Evolutionary conservation across 2,329 filamentous ascomycete species (phyloP), one percentile per base, ranked within the genome.

Genomic region (Monosporascus sp.): DNA sequence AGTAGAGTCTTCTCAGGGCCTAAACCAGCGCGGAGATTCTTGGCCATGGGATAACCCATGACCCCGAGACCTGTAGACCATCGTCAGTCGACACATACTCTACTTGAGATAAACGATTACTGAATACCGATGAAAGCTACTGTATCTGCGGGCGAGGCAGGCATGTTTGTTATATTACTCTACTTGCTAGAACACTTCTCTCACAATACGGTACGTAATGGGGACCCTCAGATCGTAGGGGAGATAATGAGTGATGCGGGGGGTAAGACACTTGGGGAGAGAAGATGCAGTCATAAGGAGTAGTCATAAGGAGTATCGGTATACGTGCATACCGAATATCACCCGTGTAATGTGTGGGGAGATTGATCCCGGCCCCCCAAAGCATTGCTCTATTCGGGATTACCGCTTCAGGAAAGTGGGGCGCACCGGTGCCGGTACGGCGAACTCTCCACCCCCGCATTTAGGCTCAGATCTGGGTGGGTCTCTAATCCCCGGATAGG

Each of bases 41-140:
- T 68, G 1, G 69, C 69, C 68, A 71, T 71, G 19, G 65, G 63
- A 47, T 66, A 70, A 4, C 69, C 66, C 67, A 69, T 70, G 3
- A 69, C 64, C 5, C 68, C 67, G 40, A 70, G 61, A 41, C 68
- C 68, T 69, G 26, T 3, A 11, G 27, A 19, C 2, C 20, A 14
- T 8, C 11, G 1, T 55, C 40, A 55, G 49, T 41, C 37, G n/a
- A 9, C 5, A 34, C 4, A 34, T 16, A 26, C n/a, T 7, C 11
- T 3, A 22, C 37, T 36, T 1, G 3, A 3, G 34, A 8, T 3
- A 5, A 22, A 40, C 3, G 7, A 17, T 26, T 26, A 22, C n/a
- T 26, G 7, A 14, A 36, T 58, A 67, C 65, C 63, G 49, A 69
- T 66, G 41, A 69, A 70, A 41, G 65, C 65, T 8, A 69, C 52